A percentile compares a stretch with the other conserved stretches of the same genome.
Conservation (phyloP, 169 alveolate species). For the Plasmodium coatneyi region DNA sequence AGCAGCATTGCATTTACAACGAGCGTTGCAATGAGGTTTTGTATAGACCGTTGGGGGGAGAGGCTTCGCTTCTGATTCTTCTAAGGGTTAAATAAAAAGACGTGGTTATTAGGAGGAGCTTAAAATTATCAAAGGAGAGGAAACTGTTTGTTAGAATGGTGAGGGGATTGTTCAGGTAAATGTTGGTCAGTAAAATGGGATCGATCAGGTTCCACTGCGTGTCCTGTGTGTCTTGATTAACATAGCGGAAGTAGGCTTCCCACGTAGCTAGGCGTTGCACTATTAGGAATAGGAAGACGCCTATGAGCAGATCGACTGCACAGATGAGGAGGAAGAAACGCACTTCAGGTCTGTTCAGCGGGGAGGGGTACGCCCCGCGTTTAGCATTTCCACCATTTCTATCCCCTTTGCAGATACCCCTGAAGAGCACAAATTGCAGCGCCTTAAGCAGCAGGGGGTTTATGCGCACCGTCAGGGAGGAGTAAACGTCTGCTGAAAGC, state of each 20-base stretch:
- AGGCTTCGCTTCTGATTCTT: neutral
- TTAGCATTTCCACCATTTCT: neutral
- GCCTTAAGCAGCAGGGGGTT: conserved; percentile 31
- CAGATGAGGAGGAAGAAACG: conserved; percentile 30
- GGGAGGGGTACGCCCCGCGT: neutral
- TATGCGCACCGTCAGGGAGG: conserved; percentile 13
- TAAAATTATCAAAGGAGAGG: conserved; percentile 50
- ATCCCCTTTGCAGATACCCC: neutral
- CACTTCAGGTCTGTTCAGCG: conserved; percentile 6
- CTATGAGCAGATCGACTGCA: conserved; percentile 26
- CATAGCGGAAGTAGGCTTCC: conserved; percentile 20
- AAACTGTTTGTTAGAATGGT: conserved; percentile 25
- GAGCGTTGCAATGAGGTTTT: conserved; percentile 1
- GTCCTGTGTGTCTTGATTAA: neutral
- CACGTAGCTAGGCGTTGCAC: conserved; percentile 4
- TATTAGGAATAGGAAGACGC: conserved; percentile 37
- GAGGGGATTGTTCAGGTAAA: conserved; percentile 57
- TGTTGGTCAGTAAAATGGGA: conserved; percentile 22
- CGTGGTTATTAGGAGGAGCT: conserved; percentile 22
- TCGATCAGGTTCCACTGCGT: conserved; percentile 24
- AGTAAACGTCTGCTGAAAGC: conserved; percentile 6
- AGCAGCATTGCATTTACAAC: conserved; percentile 20
- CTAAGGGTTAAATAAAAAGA: conserved; percentile 31
- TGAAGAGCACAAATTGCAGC: conserved; percentile 11
- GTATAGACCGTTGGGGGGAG: neutral